A percentile compares a stretch with the other conserved stretches of the same genome.
phyloP scores from a whole-genome alignment of 768 basidiomycete genomes.

The Boletus fagicola region DNA sequence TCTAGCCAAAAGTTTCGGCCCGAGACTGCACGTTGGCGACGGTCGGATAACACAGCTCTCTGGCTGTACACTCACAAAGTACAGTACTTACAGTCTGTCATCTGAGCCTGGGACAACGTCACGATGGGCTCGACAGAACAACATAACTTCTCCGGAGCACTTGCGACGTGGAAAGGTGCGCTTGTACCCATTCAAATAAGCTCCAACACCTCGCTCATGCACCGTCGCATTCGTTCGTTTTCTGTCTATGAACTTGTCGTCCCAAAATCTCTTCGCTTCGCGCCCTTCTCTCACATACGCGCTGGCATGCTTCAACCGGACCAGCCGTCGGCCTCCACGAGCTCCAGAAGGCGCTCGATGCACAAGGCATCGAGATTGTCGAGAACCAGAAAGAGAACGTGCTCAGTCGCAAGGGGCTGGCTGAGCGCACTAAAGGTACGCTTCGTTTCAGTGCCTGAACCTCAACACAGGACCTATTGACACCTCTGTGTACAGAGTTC shows the following conservation, averaged over 20 bases:
- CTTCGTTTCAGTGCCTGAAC: background rate
- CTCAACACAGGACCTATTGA: background rate
- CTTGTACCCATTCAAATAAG: background rate
- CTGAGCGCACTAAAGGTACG: slow-evolving; percentile 92
- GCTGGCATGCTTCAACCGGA: background rate
- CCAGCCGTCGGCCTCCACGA: slow-evolving; percentile 85
- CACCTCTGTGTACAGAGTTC: slow-evolving; percentile 62
- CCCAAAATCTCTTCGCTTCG: background rate
- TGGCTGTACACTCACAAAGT: background rate
- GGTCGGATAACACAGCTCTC: background rate
- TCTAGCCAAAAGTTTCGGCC: no score
- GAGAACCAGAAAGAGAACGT: slow-evolving; percentile 99
- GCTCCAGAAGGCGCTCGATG: slow-evolving; percentile 89
- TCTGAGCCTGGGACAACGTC: background rate
- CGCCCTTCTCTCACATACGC: background rate
- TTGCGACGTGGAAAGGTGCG: slow-evolving; percentile 89
- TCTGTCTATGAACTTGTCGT: background rate
- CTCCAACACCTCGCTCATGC: slow-evolving; percentile 2
- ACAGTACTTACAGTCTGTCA: background rate
- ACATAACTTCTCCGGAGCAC: slow-evolving; percentile 89
- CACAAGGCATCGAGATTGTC: slow-evolving; percentile 91
- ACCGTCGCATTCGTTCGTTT: background rate
- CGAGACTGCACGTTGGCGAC: background rate
- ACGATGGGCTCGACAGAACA: slow-evolving; percentile 40
- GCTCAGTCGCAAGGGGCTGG: slow-evolving; percentile 87